Conservation (phyloP, 768 basidiomycete species). For the Pleurotus citrinopileatus region DNA sequence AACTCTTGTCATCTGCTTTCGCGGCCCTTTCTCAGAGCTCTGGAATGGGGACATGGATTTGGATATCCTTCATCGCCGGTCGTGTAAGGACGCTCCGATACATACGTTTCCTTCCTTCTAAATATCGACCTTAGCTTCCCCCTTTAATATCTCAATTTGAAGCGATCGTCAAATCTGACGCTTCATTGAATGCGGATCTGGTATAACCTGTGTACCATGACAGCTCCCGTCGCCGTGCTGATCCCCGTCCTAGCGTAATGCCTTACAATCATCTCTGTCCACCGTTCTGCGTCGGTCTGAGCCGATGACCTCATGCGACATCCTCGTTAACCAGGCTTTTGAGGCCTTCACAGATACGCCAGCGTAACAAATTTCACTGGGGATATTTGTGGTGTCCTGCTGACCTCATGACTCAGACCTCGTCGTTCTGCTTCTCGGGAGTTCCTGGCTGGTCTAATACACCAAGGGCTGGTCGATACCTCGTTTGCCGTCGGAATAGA, state of each 20-base stretch:
- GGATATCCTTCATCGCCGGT: slow-evolving; percentile 71
- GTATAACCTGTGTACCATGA: slow-evolving; percentile 32
- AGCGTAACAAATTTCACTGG: slow-evolving; percentile 25
- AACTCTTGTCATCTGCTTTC: slow-evolving; percentile 61
- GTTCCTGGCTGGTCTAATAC: slow-evolving; percentile 53
- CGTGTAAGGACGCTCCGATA: slow-evolving; percentile 44
- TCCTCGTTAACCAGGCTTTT: slow-evolving; percentile 29
- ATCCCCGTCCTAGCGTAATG: slow-evolving; percentile 26
- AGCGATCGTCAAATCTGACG: slow-evolving; percentile 49
- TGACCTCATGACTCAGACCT: slow-evolving; percentile 14
- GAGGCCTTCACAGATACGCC: slow-evolving; percentile 18
- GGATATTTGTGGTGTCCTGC: slow-evolving; percentile 19
- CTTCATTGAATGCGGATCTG: slow-evolving; percentile 52
- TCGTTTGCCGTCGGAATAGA: slow-evolving; percentile 50
- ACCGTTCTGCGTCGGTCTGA: slow-evolving; percentile 49
- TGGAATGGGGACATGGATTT: slow-evolving; percentile 38
- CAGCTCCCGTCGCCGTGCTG: slow-evolving; percentile 5
- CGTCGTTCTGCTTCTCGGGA: slow-evolving; percentile 43
- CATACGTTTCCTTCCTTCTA: slow-evolving; percentile 1
- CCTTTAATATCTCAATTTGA: slow-evolving; percentile 54
- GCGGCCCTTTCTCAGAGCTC: slow-evolving; percentile 56
- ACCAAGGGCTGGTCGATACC: slow-evolving; percentile 52
- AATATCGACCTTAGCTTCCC: slow-evolving; percentile 47
- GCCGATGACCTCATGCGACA: slow-evolving; percentile 54
- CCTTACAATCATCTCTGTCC: slow-evolving; percentile 49